Conservation (phyloP, 306 rosid species). For the Casuarina equisetifolia region DNA sequence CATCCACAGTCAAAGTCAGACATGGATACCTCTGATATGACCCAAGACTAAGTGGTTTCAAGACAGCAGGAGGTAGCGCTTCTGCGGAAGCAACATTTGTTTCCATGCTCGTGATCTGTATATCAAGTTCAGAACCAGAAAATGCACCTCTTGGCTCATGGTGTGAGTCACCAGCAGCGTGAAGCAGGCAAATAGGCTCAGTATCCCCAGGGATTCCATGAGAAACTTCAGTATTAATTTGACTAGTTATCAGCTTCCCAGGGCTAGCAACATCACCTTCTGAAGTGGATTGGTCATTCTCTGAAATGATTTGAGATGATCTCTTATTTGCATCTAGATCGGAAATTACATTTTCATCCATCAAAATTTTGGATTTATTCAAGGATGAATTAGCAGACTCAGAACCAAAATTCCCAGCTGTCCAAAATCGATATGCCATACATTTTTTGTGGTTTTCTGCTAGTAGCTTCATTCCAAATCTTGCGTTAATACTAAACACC, state of each 20-base stretch:
- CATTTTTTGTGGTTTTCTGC: slow-evolving; percentile 64
- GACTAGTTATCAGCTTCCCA: slow-evolving; percentile 30
- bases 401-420: slow-evolving; percentile 61
- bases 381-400: slow-evolving; percentile 39
- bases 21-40: slow-evolving; percentile 49
- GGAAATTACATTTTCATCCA: slow-evolving; percentile 37
- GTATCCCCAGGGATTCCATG: slow-evolving; percentile 34
- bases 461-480: slow-evolving; percentile 74
- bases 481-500: slow-evolving; percentile 57
- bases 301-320: slow-evolving; percentile 34
- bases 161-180: slow-evolving; percentile 26
- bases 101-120: slow-evolving; percentile 38
- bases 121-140: slow-evolving; percentile 36
- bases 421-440: slow-evolving; percentile 67
- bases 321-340: slow-evolving; percentile 29
- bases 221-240: slow-evolving; percentile 36
- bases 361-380: slow-evolving; percentile 27
- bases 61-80: slow-evolving; percentile 34
- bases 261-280: slow-evolving; percentile 30
- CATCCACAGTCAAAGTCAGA: slow-evolving; percentile 47
- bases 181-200: slow-evolving; percentile 29
- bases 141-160: slow-evolving; percentile 32
- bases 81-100: slow-evolving; percentile 31
- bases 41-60: slow-evolving; percentile 37
- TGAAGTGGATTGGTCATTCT: slow-evolving; percentile 31